Conservation (phyloP, 208 protist species). For the Leishmania major region DNA sequence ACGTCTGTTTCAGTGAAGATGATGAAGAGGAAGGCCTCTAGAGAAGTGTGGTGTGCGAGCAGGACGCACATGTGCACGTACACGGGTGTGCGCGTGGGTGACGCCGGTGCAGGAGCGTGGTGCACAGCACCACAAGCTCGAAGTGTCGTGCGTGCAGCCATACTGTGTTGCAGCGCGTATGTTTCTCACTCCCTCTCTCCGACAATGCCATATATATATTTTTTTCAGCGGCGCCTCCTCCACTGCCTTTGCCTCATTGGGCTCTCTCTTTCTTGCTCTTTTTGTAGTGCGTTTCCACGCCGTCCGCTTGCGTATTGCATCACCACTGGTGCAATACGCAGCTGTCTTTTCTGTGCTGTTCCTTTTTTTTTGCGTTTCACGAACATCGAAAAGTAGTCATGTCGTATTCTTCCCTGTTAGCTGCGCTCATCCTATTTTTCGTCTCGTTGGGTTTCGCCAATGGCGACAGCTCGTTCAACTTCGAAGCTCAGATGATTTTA, state of each 20-base stretch:
- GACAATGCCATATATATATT: neutral
- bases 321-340: neutral
- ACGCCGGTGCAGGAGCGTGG: neutral
- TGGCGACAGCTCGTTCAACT: constrained; percentile 32
- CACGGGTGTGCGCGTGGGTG: neutral
- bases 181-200: neutral
- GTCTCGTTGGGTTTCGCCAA: neutral
- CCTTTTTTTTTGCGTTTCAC: neutral
- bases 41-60: neutral
- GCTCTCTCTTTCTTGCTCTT: neutral
- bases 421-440: neutral
- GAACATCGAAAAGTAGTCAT: neutral
- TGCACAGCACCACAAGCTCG: neutral
- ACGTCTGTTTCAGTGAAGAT: no score
- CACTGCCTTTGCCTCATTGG: neutral
- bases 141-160: neutral
- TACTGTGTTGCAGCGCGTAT: neutral
- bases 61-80: no score
- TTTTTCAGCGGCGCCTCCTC: neutral
- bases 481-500: constrained; percentile 48
- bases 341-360: neutral
- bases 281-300: neutral
- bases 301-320: neutral
- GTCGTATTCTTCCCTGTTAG: neutral
- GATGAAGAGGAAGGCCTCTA: neutral